Conservation (phyloP, 176 grass and related monocot species). For the Hordeum marinum region DNA sequence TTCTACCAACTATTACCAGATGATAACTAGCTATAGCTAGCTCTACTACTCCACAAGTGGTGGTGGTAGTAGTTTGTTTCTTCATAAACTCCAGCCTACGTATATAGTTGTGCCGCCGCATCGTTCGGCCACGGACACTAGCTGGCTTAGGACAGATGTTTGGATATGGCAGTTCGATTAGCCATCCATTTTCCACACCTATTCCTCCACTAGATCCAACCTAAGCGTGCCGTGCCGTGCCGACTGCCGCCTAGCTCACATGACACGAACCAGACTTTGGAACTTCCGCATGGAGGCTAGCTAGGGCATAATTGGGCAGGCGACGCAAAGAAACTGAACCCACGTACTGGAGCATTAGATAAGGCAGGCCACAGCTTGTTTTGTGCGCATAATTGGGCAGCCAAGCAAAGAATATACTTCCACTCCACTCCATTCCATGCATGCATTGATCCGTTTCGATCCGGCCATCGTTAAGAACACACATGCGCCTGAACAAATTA, state of each 20-base stretch:
- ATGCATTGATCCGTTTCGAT: too few species aligned
- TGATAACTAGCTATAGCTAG: too few species aligned
- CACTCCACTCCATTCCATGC: neutral
- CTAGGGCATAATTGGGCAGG: neutral
- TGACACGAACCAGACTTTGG: neutral
- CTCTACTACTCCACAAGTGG: too few species aligned
- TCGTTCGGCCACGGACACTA: neutral
- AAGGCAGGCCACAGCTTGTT: neutral
- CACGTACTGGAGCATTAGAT: neutral
- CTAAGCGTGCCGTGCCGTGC: neutral
- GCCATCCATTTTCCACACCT: too few species aligned
- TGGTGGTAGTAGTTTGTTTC: neutral
- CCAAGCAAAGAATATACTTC: constrained; percentile 16
- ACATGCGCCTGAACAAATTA: neutral
- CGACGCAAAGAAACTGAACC: too few species aligned
- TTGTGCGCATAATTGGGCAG: constrained; percentile 12
- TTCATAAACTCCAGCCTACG: neutral
- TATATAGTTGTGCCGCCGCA: too few species aligned
- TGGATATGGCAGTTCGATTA: too few species aligned
- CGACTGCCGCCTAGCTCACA: neutral
- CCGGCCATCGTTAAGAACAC: neutral
- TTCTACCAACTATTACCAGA: too few species aligned
- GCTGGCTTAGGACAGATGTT: neutral
- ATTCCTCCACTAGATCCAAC: too few species aligned
- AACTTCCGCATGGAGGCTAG: neutral